Evolutionary conservation across 768 basidiomycete genomes (phyloP).

Genomic region (Polyporus arcularius): DNA sequence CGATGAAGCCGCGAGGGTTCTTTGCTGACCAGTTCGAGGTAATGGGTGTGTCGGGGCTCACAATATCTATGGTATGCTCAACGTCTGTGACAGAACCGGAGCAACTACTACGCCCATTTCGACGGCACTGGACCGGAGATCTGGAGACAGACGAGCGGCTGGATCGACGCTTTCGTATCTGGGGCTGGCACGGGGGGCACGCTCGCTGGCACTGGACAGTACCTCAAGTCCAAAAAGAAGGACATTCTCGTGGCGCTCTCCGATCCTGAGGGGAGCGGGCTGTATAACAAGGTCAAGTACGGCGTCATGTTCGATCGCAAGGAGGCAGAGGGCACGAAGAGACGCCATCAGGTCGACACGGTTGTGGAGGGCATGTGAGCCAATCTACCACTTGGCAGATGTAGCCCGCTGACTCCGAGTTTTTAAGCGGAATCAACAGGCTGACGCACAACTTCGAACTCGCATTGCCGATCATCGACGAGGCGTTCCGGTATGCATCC

Average conservation of each 20-base stretch:
- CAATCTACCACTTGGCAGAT: constrained; percentile 13
- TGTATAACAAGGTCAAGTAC: constrained; percentile 94
- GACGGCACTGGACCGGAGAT: constrained; percentile 93
- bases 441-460: constrained; percentile 88
- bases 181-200: constrained; percentile 98
- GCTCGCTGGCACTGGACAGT: constrained; percentile 81
- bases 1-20: constrained; percentile 70
- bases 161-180: constrained; percentile 80
- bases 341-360: constrained; percentile 94
- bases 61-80: neutral
- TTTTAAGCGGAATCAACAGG: constrained; percentile 83
- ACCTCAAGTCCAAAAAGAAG: constrained; percentile 73
- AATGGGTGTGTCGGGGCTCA: no score
- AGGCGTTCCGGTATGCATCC: constrained; percentile 73
- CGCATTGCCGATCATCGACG: constrained; percentile 82
- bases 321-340: constrained; percentile 91
- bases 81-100: constrained; percentile 59
- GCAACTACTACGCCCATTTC: constrained; percentile 89
- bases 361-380: constrained; percentile 87
- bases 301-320: constrained; percentile 95
- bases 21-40: constrained; percentile 98
- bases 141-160: constrained; percentile 87
- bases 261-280: constrained; percentile 92
- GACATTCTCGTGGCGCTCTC: constrained; percentile 71
- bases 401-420: neutral